Evolutionary conservation across 108 stramenopile genomes (phyloP).

Genomic region (Nitzschia inconspicua): DNA sequence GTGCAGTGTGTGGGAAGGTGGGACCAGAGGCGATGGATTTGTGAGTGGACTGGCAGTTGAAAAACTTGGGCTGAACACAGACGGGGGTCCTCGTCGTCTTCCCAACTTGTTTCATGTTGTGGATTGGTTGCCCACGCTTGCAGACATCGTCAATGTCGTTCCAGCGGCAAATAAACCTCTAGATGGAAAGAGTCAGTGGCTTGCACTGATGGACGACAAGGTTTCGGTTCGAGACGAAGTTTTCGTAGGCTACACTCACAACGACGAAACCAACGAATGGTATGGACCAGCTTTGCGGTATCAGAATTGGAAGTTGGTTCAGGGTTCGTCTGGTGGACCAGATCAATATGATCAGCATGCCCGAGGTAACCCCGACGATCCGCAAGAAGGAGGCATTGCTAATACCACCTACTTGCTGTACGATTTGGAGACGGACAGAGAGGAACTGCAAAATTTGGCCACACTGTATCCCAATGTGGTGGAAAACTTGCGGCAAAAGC

Average conservation of each 20-base stretch:
- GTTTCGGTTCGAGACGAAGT: slow-evolving; percentile 22
- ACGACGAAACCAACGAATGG: slow-evolving; percentile 5
- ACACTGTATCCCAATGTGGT: slow-evolving; percentile 10
- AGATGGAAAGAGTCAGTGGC: slow-evolving; percentile 32
- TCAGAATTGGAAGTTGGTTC: slow-evolving; percentile 35
- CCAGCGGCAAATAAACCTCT: slow-evolving; percentile 5
- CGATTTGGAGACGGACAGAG: slow-evolving; percentile 23
- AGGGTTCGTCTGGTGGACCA: slow-evolving; percentile 25
- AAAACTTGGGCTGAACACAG: background rate
- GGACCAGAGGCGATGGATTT: slow-evolving; percentile 41
- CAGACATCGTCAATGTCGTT: slow-evolving; percentile 11
- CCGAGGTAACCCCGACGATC: background rate
- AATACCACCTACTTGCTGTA: slow-evolving; percentile 19
- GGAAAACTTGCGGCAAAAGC: background rate
- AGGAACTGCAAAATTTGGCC: slow-evolving; percentile 10
- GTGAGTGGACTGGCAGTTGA: slow-evolving; percentile 28
- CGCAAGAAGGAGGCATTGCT: background rate
- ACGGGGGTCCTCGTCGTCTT: background rate
- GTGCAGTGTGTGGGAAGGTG: slow-evolving; percentile 55
- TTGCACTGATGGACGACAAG: background rate
- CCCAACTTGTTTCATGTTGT: slow-evolving; percentile 35
- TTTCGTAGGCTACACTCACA: slow-evolving; percentile 22
- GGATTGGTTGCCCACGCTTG: slow-evolving; percentile 46
- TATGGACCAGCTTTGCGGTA: slow-evolving; percentile 30
- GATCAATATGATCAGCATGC: background rate